Evolutionary conservation across 495 filamentous ascomycete species (phyloP).

Genomic region (Cudoniella acicularis): DNA sequence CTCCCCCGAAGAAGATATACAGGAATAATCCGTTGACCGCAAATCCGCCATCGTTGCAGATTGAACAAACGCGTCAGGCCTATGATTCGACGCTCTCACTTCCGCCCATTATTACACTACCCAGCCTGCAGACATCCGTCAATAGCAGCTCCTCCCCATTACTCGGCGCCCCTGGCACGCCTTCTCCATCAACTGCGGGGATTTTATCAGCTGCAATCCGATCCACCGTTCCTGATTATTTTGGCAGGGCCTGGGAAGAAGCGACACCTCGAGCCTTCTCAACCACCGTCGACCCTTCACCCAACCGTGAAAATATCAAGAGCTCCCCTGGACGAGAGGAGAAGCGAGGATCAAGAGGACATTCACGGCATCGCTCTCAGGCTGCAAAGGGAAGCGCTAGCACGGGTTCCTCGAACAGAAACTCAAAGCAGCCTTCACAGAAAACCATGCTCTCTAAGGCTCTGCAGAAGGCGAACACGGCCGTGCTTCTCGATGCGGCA

Average conservation of each 20-base stretch:
- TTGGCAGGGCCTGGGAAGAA: conserved; percentile 30
- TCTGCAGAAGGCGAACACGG: conserved; percentile 90
- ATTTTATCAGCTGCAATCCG: conserved; percentile 31
- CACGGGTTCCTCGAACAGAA: conserved; percentile 16
- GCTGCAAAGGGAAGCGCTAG: conserved; percentile 37
- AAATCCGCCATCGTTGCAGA: not conserved
- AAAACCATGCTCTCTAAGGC: conserved; percentile 93
- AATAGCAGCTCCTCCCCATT: conserved; percentile 19
- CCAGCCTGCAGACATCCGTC: conserved; percentile 17
- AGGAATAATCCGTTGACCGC: not conserved
- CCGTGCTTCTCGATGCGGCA: conserved; percentile 90
- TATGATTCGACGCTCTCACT: not conserved
- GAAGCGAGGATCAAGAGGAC: conserved; percentile 28
- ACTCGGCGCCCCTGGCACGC: conserved; percentile 13
- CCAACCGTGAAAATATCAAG: not conserved
- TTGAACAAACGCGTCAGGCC: not conserved
- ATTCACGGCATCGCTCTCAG: conserved; percentile 47
- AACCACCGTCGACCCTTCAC: conserved; percentile 5
- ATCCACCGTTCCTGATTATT: conserved; percentile 30
- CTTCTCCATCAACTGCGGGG: conserved; percentile 33
- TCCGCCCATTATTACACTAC: conserved; percentile 23
- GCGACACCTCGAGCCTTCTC: conserved; percentile 16
- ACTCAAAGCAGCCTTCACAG: conserved; percentile 55
- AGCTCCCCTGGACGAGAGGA: not conserved
- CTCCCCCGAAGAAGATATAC: not conserved